phyloP scores from a whole-genome alignment of 2,329 filamentous ascomycete species.

The Alternaria metachromatica region DNA sequence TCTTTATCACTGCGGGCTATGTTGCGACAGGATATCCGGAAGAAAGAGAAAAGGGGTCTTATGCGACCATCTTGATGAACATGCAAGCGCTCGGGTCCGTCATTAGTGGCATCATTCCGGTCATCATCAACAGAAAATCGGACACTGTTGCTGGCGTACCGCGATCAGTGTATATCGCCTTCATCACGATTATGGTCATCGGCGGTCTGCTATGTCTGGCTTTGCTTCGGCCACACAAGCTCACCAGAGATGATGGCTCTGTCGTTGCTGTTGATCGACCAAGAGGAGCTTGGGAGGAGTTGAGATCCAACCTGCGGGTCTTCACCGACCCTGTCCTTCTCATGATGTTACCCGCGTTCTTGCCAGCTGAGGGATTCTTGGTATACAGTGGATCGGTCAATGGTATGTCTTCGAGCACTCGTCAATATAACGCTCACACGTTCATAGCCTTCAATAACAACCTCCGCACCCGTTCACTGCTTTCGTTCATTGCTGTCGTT shows the following conservation, averaged over 20 bases:
- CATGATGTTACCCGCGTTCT: conserved; percentile 40
- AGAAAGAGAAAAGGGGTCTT: conserved; percentile 39
- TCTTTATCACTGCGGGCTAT: conserved; percentile 42
- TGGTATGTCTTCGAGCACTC: conserved; percentile 16
- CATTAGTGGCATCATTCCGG: conserved; percentile 40
- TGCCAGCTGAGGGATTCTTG: conserved; percentile 38
- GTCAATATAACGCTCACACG: background rate
- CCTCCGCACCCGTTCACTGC: conserved; percentile 32
- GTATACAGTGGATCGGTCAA: conserved; percentile 45
- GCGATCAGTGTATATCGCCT: conserved; percentile 39
- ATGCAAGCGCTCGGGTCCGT: conserved; percentile 39
- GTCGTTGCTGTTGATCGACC: conserved; percentile 36
- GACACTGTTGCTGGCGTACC: conserved; percentile 39
- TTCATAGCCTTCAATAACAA: conserved; percentile 36
- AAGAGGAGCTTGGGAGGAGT: conserved; percentile 34
- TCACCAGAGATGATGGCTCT: conserved; percentile 39
- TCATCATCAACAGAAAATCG: conserved; percentile 39
- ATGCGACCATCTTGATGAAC: conserved; percentile 41
- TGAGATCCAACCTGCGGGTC: conserved; percentile 33
- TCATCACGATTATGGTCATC: conserved; percentile 38
- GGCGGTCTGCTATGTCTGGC: conserved; percentile 34
- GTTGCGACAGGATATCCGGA: conserved; percentile 41
- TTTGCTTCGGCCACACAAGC: conserved; percentile 36
- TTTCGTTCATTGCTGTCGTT: conserved; percentile 39
- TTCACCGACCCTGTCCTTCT: conserved; percentile 37